These are phyloP conservation scores for Mortierella sp. DNA, from an alignment of 371 early-diverging fungal species.

Conservation along the genomic window DNA sequence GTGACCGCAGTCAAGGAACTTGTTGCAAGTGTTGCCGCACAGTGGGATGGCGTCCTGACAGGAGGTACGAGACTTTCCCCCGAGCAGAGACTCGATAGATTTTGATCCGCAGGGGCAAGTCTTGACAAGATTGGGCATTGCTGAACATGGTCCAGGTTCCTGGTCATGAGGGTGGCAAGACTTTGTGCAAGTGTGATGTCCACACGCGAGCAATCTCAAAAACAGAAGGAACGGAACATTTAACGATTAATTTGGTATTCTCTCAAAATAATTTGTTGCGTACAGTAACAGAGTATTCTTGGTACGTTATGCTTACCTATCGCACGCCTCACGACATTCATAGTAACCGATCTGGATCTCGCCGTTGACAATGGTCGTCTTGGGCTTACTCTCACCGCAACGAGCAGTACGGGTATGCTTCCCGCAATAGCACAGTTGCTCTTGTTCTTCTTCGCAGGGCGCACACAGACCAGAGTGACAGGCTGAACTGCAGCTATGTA, in stretches of 20 bases:
- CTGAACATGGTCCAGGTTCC: constrained; percentile 74
- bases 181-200: constrained; percentile 79
- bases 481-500: constrained; percentile 72
- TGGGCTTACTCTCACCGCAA: constrained; percentile 72
- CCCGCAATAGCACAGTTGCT: constrained; percentile 83
- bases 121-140: constrained; percentile 70
- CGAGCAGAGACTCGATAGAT: constrained; percentile 51
- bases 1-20: constrained; percentile 81
- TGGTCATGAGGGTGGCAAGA: constrained; percentile 77
- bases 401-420: constrained; percentile 65
- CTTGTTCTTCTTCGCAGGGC: constrained; percentile 70
- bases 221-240: too few relatives aligned
- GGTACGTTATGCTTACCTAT: constrained; percentile 57
- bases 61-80: constrained; percentile 59
- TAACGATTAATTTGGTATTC: not conserved
- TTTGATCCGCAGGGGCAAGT: constrained; percentile 88
- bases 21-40: constrained; percentile 78
- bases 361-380: constrained; percentile 34
- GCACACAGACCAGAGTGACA: constrained; percentile 82
- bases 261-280: not conserved
- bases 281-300: not conserved
- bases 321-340: constrained; percentile 73
- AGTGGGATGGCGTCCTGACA: constrained; percentile 88
- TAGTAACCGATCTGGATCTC: constrained; percentile 64
- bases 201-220: constrained; percentile 74